Conservation (phyloP, 1,139 yeast genomes). For the Taphrina pruni region DNA sequence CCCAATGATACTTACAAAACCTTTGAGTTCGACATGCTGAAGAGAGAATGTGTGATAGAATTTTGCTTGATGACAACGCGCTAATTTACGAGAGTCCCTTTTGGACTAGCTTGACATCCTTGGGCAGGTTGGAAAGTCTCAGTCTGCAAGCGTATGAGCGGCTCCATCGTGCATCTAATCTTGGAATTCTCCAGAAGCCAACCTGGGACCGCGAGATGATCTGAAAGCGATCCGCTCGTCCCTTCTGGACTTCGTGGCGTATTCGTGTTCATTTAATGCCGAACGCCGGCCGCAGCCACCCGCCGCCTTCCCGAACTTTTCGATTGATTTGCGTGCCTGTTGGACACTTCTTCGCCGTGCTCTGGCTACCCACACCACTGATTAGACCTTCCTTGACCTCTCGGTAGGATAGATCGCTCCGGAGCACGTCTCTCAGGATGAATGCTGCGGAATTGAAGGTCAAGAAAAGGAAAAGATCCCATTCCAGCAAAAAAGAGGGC, state of each 20-base stretch:
- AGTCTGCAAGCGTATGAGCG: neutral
- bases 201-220: neutral
- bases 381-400: neutral
- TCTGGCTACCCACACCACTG: neutral
- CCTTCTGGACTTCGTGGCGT: no score
- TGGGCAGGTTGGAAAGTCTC: no score
- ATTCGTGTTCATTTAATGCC: neutral
- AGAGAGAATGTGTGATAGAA: neutral
- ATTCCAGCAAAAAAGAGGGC: constrained; percentile 11
- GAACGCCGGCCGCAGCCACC: constrained; percentile 3
- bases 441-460: neutral
- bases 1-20: constrained; percentile 14
- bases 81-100: no score
- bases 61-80: no score
- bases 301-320: neutral
- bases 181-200: constrained; percentile 16
- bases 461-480: constrained; percentile 37
- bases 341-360: neutral
- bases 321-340: neutral
- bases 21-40: constrained; percentile 19
- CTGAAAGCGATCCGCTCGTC: no score
- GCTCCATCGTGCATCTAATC: constrained; percentile 15
- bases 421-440: neutral
- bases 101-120: no score
- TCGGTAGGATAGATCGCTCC: no score